phyloP scores from a whole-genome alignment of 2,329 filamentous ascomycete species.

The Ceratocystis cacaofunesta region DNA sequence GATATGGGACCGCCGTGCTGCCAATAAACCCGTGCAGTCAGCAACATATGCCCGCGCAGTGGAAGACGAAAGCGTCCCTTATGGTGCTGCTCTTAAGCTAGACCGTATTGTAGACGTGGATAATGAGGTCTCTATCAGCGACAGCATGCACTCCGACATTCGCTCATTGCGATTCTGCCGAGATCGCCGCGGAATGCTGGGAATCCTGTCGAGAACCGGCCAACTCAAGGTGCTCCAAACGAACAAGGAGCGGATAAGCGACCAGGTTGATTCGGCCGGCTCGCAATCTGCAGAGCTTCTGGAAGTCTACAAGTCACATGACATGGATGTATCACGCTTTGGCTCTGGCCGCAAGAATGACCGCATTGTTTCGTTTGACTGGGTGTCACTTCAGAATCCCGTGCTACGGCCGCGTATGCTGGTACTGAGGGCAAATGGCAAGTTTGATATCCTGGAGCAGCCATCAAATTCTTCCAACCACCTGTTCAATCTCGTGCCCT shows the following conservation, averaged over 20 bases:
- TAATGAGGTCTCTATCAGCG: constrained; percentile 32
- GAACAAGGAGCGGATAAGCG: constrained; percentile 36
- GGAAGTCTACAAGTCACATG: constrained; percentile 43
- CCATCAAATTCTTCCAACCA: constrained; percentile 44
- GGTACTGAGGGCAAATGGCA: constrained; percentile 44
- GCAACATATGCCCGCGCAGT: constrained; percentile 41
- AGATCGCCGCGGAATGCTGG: constrained; percentile 45
- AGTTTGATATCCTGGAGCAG: constrained; percentile 47
- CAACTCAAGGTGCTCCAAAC: constrained; percentile 48
- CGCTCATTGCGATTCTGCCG: constrained; percentile 48
- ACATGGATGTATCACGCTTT: constrained; percentile 45
- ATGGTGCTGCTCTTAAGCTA: constrained; percentile 45
- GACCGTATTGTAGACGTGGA: constrained; percentile 43
- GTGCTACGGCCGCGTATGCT: constrained; percentile 42
- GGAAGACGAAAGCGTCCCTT: constrained; percentile 46
- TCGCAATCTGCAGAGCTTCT: constrained; percentile 38
- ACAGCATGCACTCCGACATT: constrained; percentile 46
- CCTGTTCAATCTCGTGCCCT: constrained; percentile 45
- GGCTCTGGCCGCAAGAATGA: constrained; percentile 39
- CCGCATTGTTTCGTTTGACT: constrained; percentile 53
- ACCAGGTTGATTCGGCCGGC: constrained; percentile 12
- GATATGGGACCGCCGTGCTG: constrained; percentile 63
- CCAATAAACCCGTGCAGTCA: constrained; percentile 37
- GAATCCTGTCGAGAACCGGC: constrained; percentile 46
- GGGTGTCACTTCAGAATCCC: constrained; percentile 44